A percentile compares a stretch with the other conserved stretches of the same genome.
phyloP scores from a whole-genome alignment of 257 asterid genomes.

The Penstemon newberryi region DNA sequence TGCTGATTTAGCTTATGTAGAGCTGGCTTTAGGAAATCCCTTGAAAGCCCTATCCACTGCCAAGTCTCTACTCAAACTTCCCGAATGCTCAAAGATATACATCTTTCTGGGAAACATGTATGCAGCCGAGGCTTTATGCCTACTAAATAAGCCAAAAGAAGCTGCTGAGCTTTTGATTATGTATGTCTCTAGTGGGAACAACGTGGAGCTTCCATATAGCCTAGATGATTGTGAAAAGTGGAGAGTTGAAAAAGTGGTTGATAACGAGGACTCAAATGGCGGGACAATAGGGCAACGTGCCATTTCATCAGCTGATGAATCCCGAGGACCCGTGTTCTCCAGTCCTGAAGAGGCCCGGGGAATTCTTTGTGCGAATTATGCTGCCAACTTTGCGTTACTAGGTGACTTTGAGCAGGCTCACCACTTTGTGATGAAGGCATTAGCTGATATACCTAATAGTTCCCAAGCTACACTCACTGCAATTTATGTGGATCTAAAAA shows the following conservation, averaged over 20 bases:
- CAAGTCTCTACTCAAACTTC: slow-evolving; percentile 55
- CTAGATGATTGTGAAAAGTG: slow-evolving; percentile 70
- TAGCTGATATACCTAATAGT: slow-evolving; percentile 49
- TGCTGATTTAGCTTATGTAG: slow-evolving; percentile 76
- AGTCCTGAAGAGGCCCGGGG: slow-evolving; percentile 92
- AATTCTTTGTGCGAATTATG: slow-evolving; percentile 53
- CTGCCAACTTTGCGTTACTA: slow-evolving; percentile 53
- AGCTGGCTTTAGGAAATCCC: slow-evolving; percentile 71
- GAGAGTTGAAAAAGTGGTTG: slow-evolving; percentile 53
- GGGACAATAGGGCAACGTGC: slow-evolving; percentile 29
- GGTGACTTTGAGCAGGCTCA: slow-evolving; percentile 73
- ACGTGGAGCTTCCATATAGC: slow-evolving; percentile 59
- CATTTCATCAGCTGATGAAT: slow-evolving; percentile 38
- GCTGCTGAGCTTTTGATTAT: slow-evolving; percentile 62
- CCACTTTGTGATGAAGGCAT: slow-evolving; percentile 51
- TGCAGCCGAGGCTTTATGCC: slow-evolving; percentile 87
- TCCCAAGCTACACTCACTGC: slow-evolving; percentile 66
- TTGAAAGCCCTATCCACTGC: slow-evolving; percentile 59
- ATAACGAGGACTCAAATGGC: slow-evolving; percentile 53
- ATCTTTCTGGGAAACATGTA: slow-evolving; percentile 64
- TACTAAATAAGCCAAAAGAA: slow-evolving; percentile 67
- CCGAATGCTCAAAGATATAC: slow-evolving; percentile 54
- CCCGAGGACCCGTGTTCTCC: slow-evolving; percentile 41
- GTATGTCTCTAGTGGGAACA: slow-evolving; percentile 50
- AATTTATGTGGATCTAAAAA: slow-evolving; percentile 68